Base-by-base conservation (phyloP, 2,329 filamentous ascomycete genomes). In the Zalaria obscura region DNA sequence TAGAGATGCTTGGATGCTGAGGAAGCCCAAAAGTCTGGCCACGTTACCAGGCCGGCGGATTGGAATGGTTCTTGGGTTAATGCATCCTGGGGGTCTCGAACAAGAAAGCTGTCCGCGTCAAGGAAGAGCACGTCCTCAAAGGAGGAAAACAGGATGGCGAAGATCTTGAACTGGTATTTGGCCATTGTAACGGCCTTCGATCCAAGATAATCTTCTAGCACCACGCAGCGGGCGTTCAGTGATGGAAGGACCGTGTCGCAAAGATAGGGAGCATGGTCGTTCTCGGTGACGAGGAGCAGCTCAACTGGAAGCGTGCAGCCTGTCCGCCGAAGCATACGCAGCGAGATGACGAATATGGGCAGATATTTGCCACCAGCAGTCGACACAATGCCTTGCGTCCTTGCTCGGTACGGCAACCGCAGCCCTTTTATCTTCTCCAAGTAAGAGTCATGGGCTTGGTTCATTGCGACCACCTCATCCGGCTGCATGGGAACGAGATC, bases 41-140 rank as follows among this genome's bases (percentile, higher is more conserved):
- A 70, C 4, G 61, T 60, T 4, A 70, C 52, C 43, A 72, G 54
- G 1, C 63, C 60, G 2, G 46, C 59, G 2, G 58, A 53, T 4
- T 47, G 51, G 52, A 69, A 72, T 0, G 65, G 62, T 11, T 65
- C 56, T 3, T 52, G 50, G 1, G 45, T 47, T 48, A 72, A 68
- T 1, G 70, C 50, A 3, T 48, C 36, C 8, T 38, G 18, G 0
- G 68, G 67, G n/a, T 61, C 54, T 4, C 57, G 49, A 3, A 70
- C 42, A 1, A 67, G 62, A 32, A 70, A 66, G 34, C 60, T 59
- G 39, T 70, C 68, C 2, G 64, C 65, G 42, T 71, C 68, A 10
- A 71, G 52, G 48, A 68, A 70, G 4, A 72, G 55, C 6, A 70
- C 58, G 26, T 68, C 57, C 45, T 68, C 62, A 41, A 71, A 72